Conservation (phyloP, 495 filamentous ascomycete genomes). For the Pyronema omphalodes region DNA sequence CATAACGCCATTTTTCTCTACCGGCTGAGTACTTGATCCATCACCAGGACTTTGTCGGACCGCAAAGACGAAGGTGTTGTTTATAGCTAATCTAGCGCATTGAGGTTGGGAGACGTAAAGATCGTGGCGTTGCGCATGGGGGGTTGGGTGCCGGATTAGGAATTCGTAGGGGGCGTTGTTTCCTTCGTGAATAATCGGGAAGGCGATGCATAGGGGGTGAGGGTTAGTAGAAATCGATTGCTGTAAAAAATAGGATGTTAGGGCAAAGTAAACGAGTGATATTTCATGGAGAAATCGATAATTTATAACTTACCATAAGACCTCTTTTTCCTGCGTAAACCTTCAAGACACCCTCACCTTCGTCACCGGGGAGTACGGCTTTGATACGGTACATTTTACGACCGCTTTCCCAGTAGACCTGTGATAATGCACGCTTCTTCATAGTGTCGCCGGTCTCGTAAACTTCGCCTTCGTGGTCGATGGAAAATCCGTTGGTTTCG, state of each 20-base stretch:
- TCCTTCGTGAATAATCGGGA: conserved; percentile 78
- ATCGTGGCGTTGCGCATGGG: conserved; percentile 88
- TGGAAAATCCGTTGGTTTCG: conserved; percentile 58
- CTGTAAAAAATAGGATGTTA: conserved; percentile 2
- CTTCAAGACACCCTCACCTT: conserved; percentile 76
- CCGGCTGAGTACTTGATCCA: conserved; percentile 26
- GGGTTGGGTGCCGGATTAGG: conserved; percentile 80
- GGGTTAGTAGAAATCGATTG: conserved; percentile 88
- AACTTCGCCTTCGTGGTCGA: conserved; percentile 73
- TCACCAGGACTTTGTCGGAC: conserved; percentile 80
- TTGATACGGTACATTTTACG: conserved; percentile 85
- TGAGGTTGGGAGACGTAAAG: conserved; percentile 93
- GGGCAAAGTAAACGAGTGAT: background rate
- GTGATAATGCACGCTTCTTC: conserved; percentile 69
- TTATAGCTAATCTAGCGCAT: conserved; percentile 64
- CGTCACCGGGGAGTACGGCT: conserved; percentile 73
- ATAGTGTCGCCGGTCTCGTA: conserved; percentile 84
- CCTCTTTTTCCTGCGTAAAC: conserved; percentile 87
- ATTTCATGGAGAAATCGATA: background rate
- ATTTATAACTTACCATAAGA: conserved; percentile 40
- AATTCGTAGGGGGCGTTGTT: conserved; percentile 90
- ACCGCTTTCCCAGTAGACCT: conserved; percentile 77
- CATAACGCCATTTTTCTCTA: conserved; percentile 21
- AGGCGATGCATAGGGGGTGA: conserved; percentile 72
- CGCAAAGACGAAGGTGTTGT: conserved; percentile 95